Evolutionary conservation across 192 early-diverging fungal genomes (phyloP), one percentile per base, ranked within the genome.

Genomic region (Diversispora eburnea): DNA sequence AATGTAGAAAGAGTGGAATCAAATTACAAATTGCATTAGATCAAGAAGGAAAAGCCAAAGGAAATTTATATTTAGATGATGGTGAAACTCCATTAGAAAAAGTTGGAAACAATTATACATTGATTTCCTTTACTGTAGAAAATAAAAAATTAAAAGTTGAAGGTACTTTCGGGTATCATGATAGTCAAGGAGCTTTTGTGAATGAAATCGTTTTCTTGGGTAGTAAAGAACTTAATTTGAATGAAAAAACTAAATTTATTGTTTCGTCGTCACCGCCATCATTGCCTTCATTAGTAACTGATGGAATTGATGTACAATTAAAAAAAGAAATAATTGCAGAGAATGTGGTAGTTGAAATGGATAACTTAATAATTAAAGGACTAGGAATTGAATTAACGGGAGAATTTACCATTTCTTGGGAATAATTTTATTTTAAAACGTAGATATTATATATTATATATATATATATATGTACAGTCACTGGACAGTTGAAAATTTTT

Each of bases 41-140:
- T 67, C 62, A 77, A 5, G 19, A 66, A 5, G 83, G 81, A 22
- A 33, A 64, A 8, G 87, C 90, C 0, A 25, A 59, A 5, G 90
- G 90, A 5, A 75, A 80, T 61, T 68, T 89, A 9, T 89, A 86
- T 67, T 65, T 88, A 9, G 89, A 90, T 65, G 88, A 91, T 69
- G 90, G 90, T 15, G 78, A 85, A 66, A 66, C 64, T 5, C 46
- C 4, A 22, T 43, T 22, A 0, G 64, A 66, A 20, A 8, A 48
- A 4, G 4, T 66, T 12, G n/a, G 8, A 33, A 19, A 66, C 13
- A 46, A 66, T n/a, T 48, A 66, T 48, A 48, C 64, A 17, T 48
- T 66, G 8, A 1, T 66, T 8, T 48, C 7, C 7, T 48, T 66
- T 20, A 66, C 15, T 3, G 64, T 48, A 0, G n/a, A 48, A 20